Conservation (phyloP, 306 rosid genomes). For the Prosopis cineraria region DNA sequence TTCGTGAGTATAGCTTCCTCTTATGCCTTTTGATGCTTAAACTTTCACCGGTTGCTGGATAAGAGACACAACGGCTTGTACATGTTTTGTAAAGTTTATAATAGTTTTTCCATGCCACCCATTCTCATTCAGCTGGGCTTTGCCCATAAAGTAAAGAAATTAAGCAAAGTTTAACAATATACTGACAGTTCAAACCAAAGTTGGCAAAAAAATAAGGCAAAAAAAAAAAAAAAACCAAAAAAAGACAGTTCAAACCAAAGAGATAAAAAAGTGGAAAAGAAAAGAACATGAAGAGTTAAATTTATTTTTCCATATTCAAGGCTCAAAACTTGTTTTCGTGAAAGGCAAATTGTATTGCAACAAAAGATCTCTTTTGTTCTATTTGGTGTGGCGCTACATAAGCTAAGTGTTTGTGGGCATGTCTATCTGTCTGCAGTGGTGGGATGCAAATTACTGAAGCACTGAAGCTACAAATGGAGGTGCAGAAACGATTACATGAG, state of each 20-base stretch:
- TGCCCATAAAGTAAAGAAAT: too few species aligned
- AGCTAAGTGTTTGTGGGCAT: neutral
- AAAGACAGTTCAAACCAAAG: neutral
- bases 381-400: slow-evolving; percentile 11
- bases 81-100: neutral
- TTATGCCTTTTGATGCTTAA: neutral
- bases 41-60: neutral
- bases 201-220: too few species aligned
- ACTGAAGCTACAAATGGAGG: slow-evolving; percentile 99
- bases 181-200: neutral
- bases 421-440: slow-evolving; percentile 63
- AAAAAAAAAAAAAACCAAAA: neutral
- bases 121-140: neutral
- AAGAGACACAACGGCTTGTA: neutral
- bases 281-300: neutral
- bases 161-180: neutral
- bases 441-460: slow-evolving; percentile 99
- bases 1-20: slow-evolving; percentile 65
- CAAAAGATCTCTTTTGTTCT: slow-evolving; percentile 24
- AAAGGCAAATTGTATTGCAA: neutral
- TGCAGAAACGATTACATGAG: slow-evolving; percentile 96
- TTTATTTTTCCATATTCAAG: neutral
- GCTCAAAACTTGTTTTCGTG: neutral
- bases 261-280: neutral
- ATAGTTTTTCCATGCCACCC: neutral